Evolutionary conservation across 495 filamentous ascomycete genomes (phyloP), one percentile per base, ranked within the genome.

Genomic region (Trichoderma reesei): DNA sequence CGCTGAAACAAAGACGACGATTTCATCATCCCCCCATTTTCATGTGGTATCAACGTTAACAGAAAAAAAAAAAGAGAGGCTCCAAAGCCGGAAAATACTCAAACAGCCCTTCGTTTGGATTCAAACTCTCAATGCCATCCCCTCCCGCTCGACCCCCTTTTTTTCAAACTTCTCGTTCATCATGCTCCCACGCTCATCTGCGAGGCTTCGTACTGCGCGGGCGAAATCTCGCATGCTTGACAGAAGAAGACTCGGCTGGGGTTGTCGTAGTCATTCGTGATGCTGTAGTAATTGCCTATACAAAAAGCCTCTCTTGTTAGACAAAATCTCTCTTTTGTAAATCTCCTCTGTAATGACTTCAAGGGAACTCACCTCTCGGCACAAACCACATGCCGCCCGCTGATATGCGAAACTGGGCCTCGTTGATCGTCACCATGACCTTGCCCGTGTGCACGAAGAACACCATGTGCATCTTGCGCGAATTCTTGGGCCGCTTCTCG

Each of bases 301-400:
- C 7, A 51, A 26, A 1, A 26, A 26, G 26, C 7, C 61, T 41
- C 13, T 38, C 7, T 16, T 3, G n/a, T 65, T 72, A 44, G 73
- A 67, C 34, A 60, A 42, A 5, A 37, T 68, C 42, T 63, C 61
- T 11, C 44, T 18, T 41, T 56, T 41, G 8, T 5, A 44, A 44
- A 44, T n/a, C 13, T 16, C 6, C 18, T 16, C 39, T 18, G 41
- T 66, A 62, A 65, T 46, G 63, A 68, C 48, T 41, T 51, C 20
- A 44, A 39, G 10, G 44, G 36, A 70, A 82, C 88, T 80, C 72
- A 97, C 94, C 95, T 85, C 92, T 84, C 14, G 94, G 95, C 64
- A 97, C 91, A 73, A 94, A 91, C 77, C 89, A 97, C 67, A 94
- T 86, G 37, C 92, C 91, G 37, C 92, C 92, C 68, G 89, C 90